Evolutionary conservation across 768 basidiomycete species (phyloP).

Genomic region (Aureoboletus auriporus): DNA sequence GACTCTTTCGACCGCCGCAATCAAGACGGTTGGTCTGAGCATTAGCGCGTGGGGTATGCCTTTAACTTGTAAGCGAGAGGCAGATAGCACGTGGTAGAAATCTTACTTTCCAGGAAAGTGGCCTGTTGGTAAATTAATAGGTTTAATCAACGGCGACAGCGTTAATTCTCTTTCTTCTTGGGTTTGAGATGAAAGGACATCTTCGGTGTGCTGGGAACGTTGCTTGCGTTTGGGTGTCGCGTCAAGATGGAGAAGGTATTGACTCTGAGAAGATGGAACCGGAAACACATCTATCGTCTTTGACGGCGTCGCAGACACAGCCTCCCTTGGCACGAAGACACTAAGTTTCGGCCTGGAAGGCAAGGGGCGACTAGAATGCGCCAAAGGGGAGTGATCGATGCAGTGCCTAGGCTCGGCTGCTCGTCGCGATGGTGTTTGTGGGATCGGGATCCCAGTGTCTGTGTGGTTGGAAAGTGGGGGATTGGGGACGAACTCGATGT

Average conservation of each 20-base stretch:
- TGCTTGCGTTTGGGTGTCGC: conserved; percentile 34
- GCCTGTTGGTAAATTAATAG: not conserved
- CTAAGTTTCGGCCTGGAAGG: not conserved
- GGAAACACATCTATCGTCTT: conserved; percentile 8
- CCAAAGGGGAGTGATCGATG: conserved; percentile 2
- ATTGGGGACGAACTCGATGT: not conserved
- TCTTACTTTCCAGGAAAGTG: conserved; percentile 16
- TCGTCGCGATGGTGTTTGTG: conserved; percentile 10
- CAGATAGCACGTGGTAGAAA: not conserved
- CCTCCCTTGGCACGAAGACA: not conserved
- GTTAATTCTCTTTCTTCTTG: conserved; percentile 30
- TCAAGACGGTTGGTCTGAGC: not conserved
- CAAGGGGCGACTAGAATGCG: not conserved
- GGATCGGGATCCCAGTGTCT: conserved; percentile 13
- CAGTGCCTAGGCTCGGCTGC: not conserved
- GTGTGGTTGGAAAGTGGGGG: not conserved
- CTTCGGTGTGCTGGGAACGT: conserved; percentile 18
- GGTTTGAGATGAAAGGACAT: conserved; percentile 30
- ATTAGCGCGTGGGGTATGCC: not conserved
- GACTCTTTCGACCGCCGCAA: conserved; percentile 1
- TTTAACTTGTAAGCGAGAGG: conserved; percentile 11
- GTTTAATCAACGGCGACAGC: conserved; percentile 5
- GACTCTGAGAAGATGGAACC: conserved; percentile 30
- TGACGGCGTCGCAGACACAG: not conserved
- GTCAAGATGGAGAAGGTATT: conserved; percentile 29